Conservation (phyloP, 1,284 basidiomycete species). For the Austroboletus novae-zelandiae region DNA sequence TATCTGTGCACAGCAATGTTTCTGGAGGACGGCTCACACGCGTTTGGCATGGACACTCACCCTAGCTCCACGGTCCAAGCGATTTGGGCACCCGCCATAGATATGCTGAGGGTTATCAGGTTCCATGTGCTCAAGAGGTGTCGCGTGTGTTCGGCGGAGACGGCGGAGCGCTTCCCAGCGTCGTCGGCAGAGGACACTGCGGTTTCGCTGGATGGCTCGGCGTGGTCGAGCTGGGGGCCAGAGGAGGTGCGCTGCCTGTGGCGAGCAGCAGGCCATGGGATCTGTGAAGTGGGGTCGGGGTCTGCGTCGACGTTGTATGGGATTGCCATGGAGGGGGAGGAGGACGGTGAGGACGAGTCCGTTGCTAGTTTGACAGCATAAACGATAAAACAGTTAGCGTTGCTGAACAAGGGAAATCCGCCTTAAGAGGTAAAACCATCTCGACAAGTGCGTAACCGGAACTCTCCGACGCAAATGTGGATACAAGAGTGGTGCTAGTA, state of each 20-base stretch:
- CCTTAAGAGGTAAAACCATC: constrained; percentile 18
- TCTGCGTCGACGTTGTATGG: constrained; percentile 56
- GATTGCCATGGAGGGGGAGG: constrained; percentile 42
- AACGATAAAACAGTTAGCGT: constrained; percentile 2
- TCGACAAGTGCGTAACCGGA: constrained; percentile 14
- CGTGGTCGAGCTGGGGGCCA: constrained; percentile 21
- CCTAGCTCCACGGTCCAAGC: constrained; percentile 91
- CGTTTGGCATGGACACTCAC: constrained; percentile 41
- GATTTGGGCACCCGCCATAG: constrained; percentile 91
- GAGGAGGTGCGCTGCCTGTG: constrained; percentile 35
- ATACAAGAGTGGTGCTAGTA: not conserved
- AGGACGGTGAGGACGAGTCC: not conserved
- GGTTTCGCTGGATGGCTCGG: constrained; percentile 14
- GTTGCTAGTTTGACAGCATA: constrained; percentile 13
- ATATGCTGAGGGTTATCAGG: constrained; percentile 72
- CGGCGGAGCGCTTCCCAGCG: constrained; percentile 21
- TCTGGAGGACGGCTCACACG: constrained; percentile 16
- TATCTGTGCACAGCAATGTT: constrained; percentile 54
- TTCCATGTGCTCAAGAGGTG: constrained; percentile 63
- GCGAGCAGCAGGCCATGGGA: constrained; percentile 65
- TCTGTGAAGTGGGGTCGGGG: constrained; percentile 70
- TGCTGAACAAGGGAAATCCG: not conserved
- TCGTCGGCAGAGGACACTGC: constrained; percentile 23
- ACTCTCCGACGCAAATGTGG: constrained; percentile 15
- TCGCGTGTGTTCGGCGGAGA: constrained; percentile 22